Evolutionary conservation across 2,329 filamentous ascomycete species (phyloP).

Genomic region (Acephala macrosclerotiorum): DNA sequence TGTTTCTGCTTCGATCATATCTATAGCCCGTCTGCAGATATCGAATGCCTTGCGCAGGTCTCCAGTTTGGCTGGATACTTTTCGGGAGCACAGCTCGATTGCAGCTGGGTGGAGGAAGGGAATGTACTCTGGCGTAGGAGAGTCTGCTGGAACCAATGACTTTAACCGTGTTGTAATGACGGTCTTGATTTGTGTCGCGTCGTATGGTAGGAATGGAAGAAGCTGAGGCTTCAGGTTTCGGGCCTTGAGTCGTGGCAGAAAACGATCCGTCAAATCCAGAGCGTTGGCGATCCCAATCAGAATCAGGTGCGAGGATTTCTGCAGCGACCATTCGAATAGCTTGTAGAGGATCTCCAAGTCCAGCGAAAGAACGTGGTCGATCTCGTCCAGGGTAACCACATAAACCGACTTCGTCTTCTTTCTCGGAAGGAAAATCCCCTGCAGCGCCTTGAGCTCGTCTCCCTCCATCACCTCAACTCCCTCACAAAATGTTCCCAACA

Average conservation of each 20-base stretch:
- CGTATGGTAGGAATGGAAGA: constrained; percentile 93
- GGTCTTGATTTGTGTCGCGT: constrained; percentile 82
- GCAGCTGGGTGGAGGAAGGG: constrained; percentile 95
- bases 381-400: constrained; percentile 91
- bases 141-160: constrained; percentile 68
- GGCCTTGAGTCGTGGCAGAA: constrained; percentile 90
- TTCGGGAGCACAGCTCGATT: constrained; percentile 92
- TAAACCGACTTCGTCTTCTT: constrained; percentile 66
- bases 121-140: constrained; percentile 64
- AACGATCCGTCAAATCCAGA: constrained; percentile 92
- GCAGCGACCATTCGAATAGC: constrained; percentile 95
- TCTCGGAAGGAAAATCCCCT: constrained; percentile 73
- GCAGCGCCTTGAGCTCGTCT: constrained; percentile 72
- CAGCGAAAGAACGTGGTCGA: constrained; percentile 89
- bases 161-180: constrained; percentile 87
- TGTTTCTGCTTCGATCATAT: constrained; percentile 87
- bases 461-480: constrained; percentile 66
- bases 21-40: constrained; percentile 87
- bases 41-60: constrained; percentile 96
- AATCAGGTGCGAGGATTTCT: constrained; percentile 78
- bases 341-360: constrained; percentile 90
- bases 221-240: constrained; percentile 90
- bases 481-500: constrained; percentile 74
- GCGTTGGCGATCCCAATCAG: constrained; percentile 96
- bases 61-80: constrained; percentile 92